phyloP scores from a whole-genome alignment of 1,284 basidiomycete species.

The Ceratobasidium sp. region DNA sequence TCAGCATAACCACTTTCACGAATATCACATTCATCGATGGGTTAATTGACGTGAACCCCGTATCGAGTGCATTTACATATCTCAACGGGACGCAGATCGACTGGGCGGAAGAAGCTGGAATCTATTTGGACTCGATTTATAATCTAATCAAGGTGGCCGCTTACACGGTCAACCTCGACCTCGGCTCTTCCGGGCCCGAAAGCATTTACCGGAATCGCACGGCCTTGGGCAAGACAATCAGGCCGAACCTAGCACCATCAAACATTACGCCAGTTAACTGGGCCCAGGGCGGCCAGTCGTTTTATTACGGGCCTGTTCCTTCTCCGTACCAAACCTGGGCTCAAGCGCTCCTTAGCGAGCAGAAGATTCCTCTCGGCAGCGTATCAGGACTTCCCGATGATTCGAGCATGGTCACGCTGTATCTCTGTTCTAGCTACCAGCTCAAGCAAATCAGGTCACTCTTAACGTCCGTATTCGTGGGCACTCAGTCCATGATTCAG shows the following conservation, averaged over 20 bases:
- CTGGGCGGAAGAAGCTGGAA: neutral
- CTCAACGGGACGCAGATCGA: neutral
- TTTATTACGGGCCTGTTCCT: slow-evolving; percentile 9
- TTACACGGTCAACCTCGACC: slow-evolving; percentile 24
- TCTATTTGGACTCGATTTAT: neutral
- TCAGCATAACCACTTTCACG: neutral
- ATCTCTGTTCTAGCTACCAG: slow-evolving; percentile 35
- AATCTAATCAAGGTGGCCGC: slow-evolving; percentile 1
- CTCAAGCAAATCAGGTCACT: slow-evolving; percentile 14
- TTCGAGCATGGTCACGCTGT: slow-evolving; percentile 10
- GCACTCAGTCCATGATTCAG: slow-evolving; percentile 17
- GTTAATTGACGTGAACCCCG: neutral
- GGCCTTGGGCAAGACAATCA: neutral
- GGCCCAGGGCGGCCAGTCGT: neutral
- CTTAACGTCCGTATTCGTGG: slow-evolving; percentile 25
- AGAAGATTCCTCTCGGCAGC: neutral
- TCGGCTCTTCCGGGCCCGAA: neutral
- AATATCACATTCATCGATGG: neutral
- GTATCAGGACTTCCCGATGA: neutral
- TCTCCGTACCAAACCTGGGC: slow-evolving; percentile 38
- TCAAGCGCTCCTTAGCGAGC: slow-evolving; percentile 1
- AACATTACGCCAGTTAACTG: neutral
- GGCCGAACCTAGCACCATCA: neutral
- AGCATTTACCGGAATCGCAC: slow-evolving; percentile 7
- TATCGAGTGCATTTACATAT: neutral